Conservation (phyloP, 257 asterid species). For the Catharanthus roseus region DNA sequence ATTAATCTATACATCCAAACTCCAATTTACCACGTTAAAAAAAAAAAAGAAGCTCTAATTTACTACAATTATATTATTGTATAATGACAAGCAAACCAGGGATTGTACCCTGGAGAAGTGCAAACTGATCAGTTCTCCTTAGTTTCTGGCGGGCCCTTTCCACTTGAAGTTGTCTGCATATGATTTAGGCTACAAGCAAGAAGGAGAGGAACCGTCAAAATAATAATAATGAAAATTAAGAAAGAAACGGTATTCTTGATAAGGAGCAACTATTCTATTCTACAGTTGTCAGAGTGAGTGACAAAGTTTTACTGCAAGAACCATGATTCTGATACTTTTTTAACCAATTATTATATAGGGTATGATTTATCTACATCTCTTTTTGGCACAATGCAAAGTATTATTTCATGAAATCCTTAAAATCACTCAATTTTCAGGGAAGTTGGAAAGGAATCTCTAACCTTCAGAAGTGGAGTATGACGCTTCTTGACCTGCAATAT, state of each 20-base stretch:
- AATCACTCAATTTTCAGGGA: not conserved
- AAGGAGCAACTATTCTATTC: not conserved
- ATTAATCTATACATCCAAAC: not conserved
- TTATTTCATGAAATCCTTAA: not conserved
- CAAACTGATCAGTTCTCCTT: not conserved
- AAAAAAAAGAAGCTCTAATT: too few relatives aligned
- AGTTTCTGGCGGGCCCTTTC: slow-evolving; percentile 1
- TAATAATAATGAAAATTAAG: not conserved
- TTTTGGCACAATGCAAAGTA: not conserved
- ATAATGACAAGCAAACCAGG: not conserved
- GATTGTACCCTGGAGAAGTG: not conserved
- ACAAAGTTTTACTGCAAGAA: too few relatives aligned
- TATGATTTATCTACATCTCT: not conserved
- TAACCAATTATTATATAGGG: not conserved
- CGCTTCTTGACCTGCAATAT: slow-evolving; percentile 11
- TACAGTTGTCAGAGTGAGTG: too few relatives aligned
- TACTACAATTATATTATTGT: not conserved
- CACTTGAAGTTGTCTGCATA: slow-evolving; percentile 15
- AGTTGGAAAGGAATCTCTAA: not conserved
- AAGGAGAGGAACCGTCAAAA: slow-evolving; percentile 10
- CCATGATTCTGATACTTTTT: too few relatives aligned
- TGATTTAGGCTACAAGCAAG: slow-evolving; percentile 10
- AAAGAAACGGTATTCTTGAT: not conserved
- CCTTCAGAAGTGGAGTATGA: slow-evolving; percentile 6
- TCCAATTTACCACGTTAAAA: too few relatives aligned